Evolutionary conservation across 306 rosid genomes (phyloP), one percentile per base, ranked within the genome.

Genomic region (Dalbergia oliveri): DNA sequence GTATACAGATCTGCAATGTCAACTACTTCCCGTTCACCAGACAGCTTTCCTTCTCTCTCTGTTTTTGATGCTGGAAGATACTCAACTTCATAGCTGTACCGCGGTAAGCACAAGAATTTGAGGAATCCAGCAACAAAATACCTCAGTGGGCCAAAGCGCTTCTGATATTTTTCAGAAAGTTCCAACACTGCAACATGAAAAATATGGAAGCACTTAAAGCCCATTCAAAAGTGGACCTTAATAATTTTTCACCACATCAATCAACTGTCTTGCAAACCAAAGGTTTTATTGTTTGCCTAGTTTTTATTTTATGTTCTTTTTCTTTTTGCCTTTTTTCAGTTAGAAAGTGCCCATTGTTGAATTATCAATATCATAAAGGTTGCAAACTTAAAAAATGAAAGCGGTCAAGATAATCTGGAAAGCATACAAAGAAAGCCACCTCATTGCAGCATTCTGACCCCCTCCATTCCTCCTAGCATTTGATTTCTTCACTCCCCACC

Each of bases 71-170:
- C 98, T 11, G 93, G 97, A 88, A 95, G 98, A 86, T 91, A 95
- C 81, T 95, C 99, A 77, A 95, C 86, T 88, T 95, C 99, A 84
- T 93, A 95, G 78, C 82, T 93, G 88, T 91, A 95, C 85, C 86
- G 93, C 1, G 99, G 99, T 71, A 95, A 86, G 91, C 97, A 95
- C 45, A 95, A 81, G 86, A 95, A 95, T 86, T 95, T 95, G 80
- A 93, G 90, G 84, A 95, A 88, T 61, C 99, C 99, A 76, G 99
- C 98, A 86, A 95, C 99, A 84, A 95, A 90, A 85, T 95, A 95
- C 66, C 99, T 91, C 72, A 95, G 86, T 13, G 99, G 99, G 77
- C 99, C 99, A 84, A 90, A 95, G 63, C 93, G 94, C 91, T 90
- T 93, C 85, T 95, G 99, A 87, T 91, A 93, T 85, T 90, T 95